Conservation (phyloP, 208 protist species). For the Acanthamoeba lugdunensis region DNA sequence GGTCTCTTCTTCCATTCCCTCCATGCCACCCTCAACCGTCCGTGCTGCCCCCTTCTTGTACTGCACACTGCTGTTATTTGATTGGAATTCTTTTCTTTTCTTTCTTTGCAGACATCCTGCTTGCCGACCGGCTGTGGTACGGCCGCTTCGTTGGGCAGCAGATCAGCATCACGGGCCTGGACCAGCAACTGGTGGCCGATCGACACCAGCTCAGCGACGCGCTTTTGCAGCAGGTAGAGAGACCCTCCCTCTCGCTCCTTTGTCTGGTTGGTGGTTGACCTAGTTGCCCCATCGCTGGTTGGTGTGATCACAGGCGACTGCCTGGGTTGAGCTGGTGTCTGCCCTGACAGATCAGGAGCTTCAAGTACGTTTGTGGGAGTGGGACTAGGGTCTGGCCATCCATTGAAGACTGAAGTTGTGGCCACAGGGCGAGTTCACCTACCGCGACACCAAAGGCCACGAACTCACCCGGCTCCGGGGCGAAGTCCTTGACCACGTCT, state of each 20-base stretch:
- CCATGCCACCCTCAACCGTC: slow-evolving; percentile 6
- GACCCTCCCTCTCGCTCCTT: not conserved
- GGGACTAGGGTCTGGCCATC: not conserved
- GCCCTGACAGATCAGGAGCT: not conserved
- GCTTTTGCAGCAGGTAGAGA: not conserved
- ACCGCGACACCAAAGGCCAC: slow-evolving; percentile 8
- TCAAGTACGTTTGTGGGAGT: not conserved
- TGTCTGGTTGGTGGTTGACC: not conserved
- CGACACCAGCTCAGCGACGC: not conserved
- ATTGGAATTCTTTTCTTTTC: not conserved
- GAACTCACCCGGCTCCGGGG: not conserved
- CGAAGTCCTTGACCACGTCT: slow-evolving; percentile 36
- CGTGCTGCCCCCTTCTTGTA: too few species aligned
- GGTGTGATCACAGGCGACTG: not conserved
- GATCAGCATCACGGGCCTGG: not conserved
- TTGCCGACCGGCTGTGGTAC: slow-evolving; percentile 21
- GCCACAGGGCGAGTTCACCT: slow-evolving; percentile 8
- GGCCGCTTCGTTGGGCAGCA: slow-evolving; percentile 29
- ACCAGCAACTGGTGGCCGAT: not conserved
- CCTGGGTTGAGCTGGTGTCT: not conserved
- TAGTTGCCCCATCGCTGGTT: not conserved
- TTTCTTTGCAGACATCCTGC: not conserved
- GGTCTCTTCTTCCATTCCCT: slow-evolving; percentile 35
- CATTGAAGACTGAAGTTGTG: not conserved
- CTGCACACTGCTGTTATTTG: too few species aligned